phyloP scores from a whole-genome alignment of 106 monocot genomes.

The Platanthera guangdongensis region DNA sequence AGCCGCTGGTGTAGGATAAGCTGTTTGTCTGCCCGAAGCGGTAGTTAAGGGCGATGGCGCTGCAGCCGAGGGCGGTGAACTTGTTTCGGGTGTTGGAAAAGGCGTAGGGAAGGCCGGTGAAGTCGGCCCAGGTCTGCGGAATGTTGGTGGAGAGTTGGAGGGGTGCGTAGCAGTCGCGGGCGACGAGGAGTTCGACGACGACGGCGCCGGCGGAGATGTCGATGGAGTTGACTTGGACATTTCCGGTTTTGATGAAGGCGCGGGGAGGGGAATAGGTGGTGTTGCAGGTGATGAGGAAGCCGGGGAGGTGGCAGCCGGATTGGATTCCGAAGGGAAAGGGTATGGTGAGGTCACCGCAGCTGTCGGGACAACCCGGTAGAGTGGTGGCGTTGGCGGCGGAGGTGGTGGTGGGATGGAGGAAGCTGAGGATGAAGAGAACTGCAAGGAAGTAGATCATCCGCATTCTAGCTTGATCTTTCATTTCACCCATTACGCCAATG shows the following conservation, averaged over 20 bases:
- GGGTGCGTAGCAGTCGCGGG: not conserved
- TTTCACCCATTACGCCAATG: too few relatives aligned
- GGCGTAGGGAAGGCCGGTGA: constrained; percentile 19
- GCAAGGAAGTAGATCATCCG: too few relatives aligned
- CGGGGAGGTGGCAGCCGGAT: constrained; percentile 6
- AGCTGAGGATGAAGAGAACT: not conserved
- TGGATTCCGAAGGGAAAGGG: constrained; percentile 4
- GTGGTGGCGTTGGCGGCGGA: not conserved
- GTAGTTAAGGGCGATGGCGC: constrained; percentile 28
- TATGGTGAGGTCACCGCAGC: not conserved
- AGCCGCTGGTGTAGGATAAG: constrained; percentile 19
- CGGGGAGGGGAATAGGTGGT: not conserved
- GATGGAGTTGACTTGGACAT: too few relatives aligned
- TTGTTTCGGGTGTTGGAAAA: constrained; percentile 32
- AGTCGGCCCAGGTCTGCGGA: not conserved
- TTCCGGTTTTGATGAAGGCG: too few relatives aligned
- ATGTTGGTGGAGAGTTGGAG: not conserved
- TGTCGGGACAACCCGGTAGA: not conserved
- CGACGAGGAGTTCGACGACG: not conserved
- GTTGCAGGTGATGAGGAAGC: constrained; percentile 6
- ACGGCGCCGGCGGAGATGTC: not conserved
- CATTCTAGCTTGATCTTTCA: too few relatives aligned
- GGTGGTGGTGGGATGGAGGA: not conserved
- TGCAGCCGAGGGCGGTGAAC: constrained; percentile 51
- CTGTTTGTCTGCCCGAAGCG: not conserved